Evolutionary conservation across 192 early-diverging fungal genomes (phyloP).

Genomic region (Funneliformis geosporum): DNA sequence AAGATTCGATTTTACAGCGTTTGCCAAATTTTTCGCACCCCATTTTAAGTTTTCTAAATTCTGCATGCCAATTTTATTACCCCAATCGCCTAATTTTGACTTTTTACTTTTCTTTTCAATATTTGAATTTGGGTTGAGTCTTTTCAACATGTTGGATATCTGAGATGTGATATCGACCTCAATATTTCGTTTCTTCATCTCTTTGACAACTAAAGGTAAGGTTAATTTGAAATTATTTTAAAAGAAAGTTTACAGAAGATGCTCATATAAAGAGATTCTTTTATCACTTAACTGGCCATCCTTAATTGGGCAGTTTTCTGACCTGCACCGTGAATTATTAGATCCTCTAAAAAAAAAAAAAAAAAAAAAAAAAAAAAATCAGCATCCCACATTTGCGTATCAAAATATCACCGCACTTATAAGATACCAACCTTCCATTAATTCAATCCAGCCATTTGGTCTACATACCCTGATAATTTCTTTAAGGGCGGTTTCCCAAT

Average conservation of each 20-base stretch:
- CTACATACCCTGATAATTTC: constrained; percentile 35
- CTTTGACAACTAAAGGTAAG: too few relatives aligned
- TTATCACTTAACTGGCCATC: too few relatives aligned
- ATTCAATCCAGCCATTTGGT: constrained; percentile 50
- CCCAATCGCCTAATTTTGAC: background rate
- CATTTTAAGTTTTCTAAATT: background rate
- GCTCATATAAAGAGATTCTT: too few relatives aligned
- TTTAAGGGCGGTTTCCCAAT: constrained; percentile 1
- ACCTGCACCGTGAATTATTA: too few relatives aligned
- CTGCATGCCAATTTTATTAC: background rate
- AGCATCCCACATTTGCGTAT: too few relatives aligned
- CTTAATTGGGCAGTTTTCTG: too few relatives aligned
- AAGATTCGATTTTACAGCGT: background rate
- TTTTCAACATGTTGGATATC: background rate
- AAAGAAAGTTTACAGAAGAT: too few relatives aligned
- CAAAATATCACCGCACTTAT: background rate
- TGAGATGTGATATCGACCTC: background rate
- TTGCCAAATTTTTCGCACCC: background rate
- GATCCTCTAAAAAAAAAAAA: background rate
- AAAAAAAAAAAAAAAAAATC: background rate
- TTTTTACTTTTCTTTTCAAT: background rate
- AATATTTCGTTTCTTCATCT: too few relatives aligned
- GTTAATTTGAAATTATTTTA: too few relatives aligned
- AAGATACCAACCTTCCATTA: constrained; percentile 33
- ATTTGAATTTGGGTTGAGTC: background rate